Base-by-base conservation (phyloP, 2,329 filamentous ascomycete genomes). In the Penicillium sp. region DNA sequence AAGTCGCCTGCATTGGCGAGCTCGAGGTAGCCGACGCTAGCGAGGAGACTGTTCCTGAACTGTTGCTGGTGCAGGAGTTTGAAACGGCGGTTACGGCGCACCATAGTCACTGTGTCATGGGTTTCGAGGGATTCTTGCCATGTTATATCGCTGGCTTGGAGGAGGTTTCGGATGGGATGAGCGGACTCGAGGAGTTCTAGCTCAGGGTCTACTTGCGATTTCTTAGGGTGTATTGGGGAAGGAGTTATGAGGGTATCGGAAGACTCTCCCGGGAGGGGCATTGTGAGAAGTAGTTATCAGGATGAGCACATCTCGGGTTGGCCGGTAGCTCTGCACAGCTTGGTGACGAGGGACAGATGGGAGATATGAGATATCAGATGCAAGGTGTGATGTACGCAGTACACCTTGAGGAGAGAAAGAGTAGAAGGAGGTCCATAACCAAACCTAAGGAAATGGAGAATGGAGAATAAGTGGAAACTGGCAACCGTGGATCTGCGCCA, bases 1-100 rank as follows among this genome's bases (percentile, higher is more conserved):
- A 80, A 80, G 53, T 81, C 78, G 1, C 72, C 71, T 0, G 76
- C 76, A 55, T 81, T 81, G 43, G 74, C 75, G 1, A 79, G 66
- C 49, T 81, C 78, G 14, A 81, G 71, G 39, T 75, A 75, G 0
- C 76, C 78, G 1, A 78, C 68, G 10, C 67, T 60, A 0, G 59
- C 56, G 7, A 73, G 62, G 3, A 74, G 60, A 43, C 56, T 64
- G 42, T 67, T 67, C 18, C 55, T 55, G 34, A 64, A 63, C 50
- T 66, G 63, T 54, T 69, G 47, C 16, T 62, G 62, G 38, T 54
- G 53, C 7, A 56, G 32, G 3, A 63, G 51, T 8, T 40, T 53
- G 28, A 49, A 55, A 3, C 45, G 49, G 2, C 56, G 42, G 16
- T 47, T 42, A n/a, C 44, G 47, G 32, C 44, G 47, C 28, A 52